A percentile compares a stretch with the other conserved stretches of the same genome.
These are phyloP conservation scores for Melocanna baccifera DNA, from an alignment of 176 grass and related monocot genomes.

Conservation along the genomic window DNA sequence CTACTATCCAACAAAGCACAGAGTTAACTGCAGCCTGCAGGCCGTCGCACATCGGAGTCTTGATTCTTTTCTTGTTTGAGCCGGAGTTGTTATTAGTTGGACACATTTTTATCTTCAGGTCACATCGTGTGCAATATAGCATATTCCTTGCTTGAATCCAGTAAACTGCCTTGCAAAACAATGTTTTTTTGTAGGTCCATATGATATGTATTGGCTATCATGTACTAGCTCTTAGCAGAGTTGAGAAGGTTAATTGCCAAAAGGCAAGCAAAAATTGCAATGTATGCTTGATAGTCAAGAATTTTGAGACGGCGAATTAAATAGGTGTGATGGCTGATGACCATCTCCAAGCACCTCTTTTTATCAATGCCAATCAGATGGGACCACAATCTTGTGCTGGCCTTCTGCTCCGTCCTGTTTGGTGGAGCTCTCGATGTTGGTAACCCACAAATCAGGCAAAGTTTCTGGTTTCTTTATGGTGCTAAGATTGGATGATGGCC, in stretches of 20 bases:
- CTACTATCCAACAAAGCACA: neutral
- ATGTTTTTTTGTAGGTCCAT: slow-evolving; percentile 16
- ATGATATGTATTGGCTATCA: neutral
- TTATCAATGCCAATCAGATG: slow-evolving; percentile 18
- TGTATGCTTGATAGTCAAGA: slow-evolving; percentile 7
- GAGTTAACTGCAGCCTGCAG: slow-evolving; percentile 29
- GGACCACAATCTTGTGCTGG: slow-evolving; percentile 36
- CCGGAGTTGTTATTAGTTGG: neutral
- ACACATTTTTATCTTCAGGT: neutral
- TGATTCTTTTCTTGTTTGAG: slow-evolving; percentile 23
- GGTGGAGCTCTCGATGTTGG: slow-evolving; percentile 49
- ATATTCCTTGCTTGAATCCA: slow-evolving; percentile 39
- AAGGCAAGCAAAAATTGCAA: neutral
- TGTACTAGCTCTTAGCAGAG: neutral
- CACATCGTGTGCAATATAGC: neutral
- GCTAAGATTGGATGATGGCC: neutral
- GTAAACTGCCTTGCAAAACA: slow-evolving; percentile 21
- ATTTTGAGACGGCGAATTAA: slow-evolving; percentile 10
- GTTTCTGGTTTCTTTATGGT: slow-evolving; percentile 37
- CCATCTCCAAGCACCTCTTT: slow-evolving; percentile 36
- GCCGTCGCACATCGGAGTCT: neutral
- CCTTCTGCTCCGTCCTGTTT: slow-evolving; percentile 19
- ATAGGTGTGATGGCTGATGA: slow-evolving; percentile 21
- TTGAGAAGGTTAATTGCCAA: slow-evolving; percentile 2
- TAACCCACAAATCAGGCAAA: slow-evolving; percentile 21